Evolutionary conservation across 805 yeast genomes (phyloP).

Genomic region (Yamadazyma endophytica): DNA sequence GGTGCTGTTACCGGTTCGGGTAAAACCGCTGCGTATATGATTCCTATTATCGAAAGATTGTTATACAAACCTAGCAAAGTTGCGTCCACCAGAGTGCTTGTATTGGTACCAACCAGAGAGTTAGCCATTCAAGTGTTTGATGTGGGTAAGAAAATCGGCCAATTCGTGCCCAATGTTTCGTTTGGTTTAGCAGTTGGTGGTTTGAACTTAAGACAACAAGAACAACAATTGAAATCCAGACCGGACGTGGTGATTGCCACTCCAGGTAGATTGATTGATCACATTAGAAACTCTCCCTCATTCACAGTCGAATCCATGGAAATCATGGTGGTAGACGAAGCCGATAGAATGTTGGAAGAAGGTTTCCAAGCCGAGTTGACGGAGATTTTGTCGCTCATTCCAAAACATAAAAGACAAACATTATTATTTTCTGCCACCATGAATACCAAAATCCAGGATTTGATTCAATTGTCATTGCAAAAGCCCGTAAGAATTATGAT

Average conservation of each 20-base stretch:
- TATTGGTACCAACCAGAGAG: conserved; percentile 95
- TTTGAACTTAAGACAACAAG: conserved; percentile 90
- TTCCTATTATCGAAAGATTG: conserved; percentile 90
- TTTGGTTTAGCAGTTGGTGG: conserved; percentile 99
- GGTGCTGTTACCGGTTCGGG: conserved; percentile 99
- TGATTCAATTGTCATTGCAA: conserved; percentile 81
- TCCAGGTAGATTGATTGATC: conserved; percentile 98
- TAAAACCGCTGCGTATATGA: conserved; percentile 97
- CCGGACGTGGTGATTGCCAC: conserved; percentile 98
- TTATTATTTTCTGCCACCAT: conserved; percentile 95
- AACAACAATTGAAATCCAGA: conserved; percentile 83
- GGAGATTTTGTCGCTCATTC: conserved; percentile 83
- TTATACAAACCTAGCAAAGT: conserved; percentile 82
- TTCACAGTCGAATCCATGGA: conserved; percentile 89
- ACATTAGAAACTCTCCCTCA: conserved; percentile 89
- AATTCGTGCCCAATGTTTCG: conserved; percentile 68
- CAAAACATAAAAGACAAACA: conserved; percentile 84
- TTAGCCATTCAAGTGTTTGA: conserved; percentile 94
- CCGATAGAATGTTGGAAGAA: conserved; percentile 98
- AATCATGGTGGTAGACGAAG: conserved; percentile 92
- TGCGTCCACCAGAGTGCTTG: conserved; percentile 86
- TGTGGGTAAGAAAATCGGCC: conserved; percentile 83
- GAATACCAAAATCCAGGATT: conserved; percentile 87
- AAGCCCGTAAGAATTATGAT: conserved; percentile 94
- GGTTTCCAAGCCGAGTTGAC: conserved; percentile 95